Conservation (phyloP, 805 yeast species). For the Metschnikowia matae region DNA sequence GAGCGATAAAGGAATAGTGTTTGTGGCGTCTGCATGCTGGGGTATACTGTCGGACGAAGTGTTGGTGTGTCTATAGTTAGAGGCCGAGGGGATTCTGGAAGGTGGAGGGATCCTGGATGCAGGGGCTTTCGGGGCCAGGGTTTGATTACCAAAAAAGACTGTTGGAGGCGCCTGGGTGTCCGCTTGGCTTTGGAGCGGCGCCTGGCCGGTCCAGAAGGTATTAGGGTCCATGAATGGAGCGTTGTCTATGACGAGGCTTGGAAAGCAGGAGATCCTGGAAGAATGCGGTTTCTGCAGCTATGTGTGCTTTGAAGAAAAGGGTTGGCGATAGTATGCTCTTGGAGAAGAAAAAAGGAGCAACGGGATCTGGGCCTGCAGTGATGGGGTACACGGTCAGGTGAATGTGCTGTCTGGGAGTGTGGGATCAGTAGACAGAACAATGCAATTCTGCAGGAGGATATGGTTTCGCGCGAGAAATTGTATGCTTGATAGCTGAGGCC, state of each 20-base stretch:
- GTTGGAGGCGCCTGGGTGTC: neutral
- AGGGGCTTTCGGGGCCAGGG: neutral
- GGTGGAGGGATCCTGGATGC: conserved; percentile 11
- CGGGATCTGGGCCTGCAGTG: too few species aligned
- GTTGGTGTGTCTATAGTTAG: conserved; percentile 6
- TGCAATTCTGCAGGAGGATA: conserved; percentile 2
- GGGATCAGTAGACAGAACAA: neutral
- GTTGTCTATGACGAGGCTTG: neutral
- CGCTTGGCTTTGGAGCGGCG: neutral
- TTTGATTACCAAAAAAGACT: neutral
- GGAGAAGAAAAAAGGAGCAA: too few species aligned
- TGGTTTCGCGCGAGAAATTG: conserved; percentile 1
- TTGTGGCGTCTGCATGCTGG: conserved; percentile 27
- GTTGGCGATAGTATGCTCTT: neutral
- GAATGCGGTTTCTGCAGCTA: neutral
- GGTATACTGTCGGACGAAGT: conserved; percentile 16
- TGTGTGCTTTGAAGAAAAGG: neutral
- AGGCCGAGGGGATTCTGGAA: conserved; percentile 4
- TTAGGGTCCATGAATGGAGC: neutral
- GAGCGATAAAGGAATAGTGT: conserved; percentile 57
- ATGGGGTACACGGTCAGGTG: neutral
- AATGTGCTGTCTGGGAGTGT: neutral
- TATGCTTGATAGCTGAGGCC: neutral
- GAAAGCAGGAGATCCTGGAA: neutral
- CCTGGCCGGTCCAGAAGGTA: conserved; percentile 2